Base-by-base conservation (phyloP, 2,329 filamentous ascomycete species). In the Domatiomyces catenatus region DNA sequence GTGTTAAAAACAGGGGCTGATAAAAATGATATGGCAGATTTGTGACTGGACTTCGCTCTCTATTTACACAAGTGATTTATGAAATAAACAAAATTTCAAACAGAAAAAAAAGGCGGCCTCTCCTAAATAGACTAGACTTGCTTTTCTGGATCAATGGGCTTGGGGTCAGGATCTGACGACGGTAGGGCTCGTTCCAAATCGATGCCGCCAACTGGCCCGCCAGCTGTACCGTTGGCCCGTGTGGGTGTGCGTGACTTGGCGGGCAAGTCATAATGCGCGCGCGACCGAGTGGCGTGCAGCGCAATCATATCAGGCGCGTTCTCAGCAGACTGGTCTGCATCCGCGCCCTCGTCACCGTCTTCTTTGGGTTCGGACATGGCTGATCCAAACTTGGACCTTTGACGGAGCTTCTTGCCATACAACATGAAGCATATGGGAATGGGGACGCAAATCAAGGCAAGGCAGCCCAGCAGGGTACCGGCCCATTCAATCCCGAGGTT, bases 361-460 rank as follows among this genome's bases (percentile, higher is more conserved):
- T 68, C 66, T 53, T 75, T 74, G n/a, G n/a, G n/a, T n/a, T n/a
- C n/a, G n/a, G n/a, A n/a, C 51, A 66, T 71, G 36, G 72, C 75
- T 57, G 61, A 69, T 58, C 49, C 50, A 36, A 58, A 61, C 45
- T 59, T 54, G 43, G 53, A 59, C 51, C 54, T 61, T 36, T 51
- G 49, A 8, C 59, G 52, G 2, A 60, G 51, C 48, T 60, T 59
- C 47, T 59, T 49, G 42, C 62, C 59, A 42, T 59, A 68, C 46
- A 67, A 56, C 45, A 63, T 66, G 53, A 69, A 68, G 4, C 57
- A 51, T 10, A 69, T 49, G 0, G 67, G 67, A 44, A 69, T 67
- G 5, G 67, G 67, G 22, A 67, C 60, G 18, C 67, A 54, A n/a
- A 62, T 48, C 3, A 59, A 55, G 1, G 66, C 59, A 4, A 69